phyloP scores from a whole-genome alignment of 768 basidiomycete species.

The Lactarius trivialis region DNA sequence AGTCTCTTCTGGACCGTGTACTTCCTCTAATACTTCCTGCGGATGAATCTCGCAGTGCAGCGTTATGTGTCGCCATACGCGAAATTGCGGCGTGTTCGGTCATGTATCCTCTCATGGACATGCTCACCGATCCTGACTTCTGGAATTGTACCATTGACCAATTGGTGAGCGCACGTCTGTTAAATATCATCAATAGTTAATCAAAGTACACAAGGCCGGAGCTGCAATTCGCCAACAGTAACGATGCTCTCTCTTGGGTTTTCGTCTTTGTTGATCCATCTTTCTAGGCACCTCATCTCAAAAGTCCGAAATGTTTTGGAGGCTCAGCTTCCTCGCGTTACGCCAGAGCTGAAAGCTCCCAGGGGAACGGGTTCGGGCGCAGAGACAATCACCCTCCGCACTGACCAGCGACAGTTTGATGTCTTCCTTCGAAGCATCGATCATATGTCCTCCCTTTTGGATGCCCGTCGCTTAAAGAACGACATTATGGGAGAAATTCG shows the following conservation, averaged over 20 bases:
- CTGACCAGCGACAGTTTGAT: conserved; percentile 80
- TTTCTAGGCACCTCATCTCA: conserved; percentile 67
- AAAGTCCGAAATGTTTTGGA: conserved; percentile 83
- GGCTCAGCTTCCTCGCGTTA: conserved; percentile 60
- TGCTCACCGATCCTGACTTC: conserved; percentile 93
- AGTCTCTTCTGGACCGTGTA: conserved; percentile 59
- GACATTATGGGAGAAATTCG: conserved; percentile 91
- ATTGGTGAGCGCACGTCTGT: conserved; percentile 52
- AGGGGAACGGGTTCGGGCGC: conserved; percentile 35
- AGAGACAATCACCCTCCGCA: conserved; percentile 76
- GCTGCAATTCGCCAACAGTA: conserved; percentile 66
- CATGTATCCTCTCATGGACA: conserved; percentile 82
- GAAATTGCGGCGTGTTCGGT: conserved; percentile 82
- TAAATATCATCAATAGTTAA: background rate
- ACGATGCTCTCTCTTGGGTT: conserved; percentile 38
- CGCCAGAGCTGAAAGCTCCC: conserved; percentile 37
- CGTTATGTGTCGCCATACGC: conserved; percentile 63
- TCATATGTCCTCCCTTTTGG: conserved; percentile 73
- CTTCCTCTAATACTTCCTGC: conserved; percentile 71
- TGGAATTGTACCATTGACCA: conserved; percentile 94
- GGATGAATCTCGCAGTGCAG: conserved; percentile 63
- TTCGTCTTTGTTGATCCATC: conserved; percentile 7
- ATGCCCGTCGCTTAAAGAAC: conserved; percentile 85
- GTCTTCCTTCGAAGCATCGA: conserved; percentile 83
- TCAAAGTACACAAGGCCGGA: conserved; percentile 41